Base-by-base conservation (phyloP, 2,329 filamentous ascomycete species). In the Remersonia thermophila region DNA sequence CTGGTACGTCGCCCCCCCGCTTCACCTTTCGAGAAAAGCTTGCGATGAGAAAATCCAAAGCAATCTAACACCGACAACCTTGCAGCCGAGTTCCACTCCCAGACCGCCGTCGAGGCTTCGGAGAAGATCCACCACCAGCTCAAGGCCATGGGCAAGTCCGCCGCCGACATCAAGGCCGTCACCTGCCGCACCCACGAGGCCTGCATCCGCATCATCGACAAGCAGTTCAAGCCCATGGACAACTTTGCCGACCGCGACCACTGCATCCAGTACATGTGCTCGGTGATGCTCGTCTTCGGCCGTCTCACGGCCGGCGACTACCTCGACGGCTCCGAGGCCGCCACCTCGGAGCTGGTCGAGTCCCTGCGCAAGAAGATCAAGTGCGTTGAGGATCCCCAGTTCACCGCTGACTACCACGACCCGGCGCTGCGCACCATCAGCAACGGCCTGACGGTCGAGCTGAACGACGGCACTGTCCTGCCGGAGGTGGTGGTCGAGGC, bases 241-340 rank as follows among this genome's bases (percentile, higher is more conserved):
- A 98, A 98, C 77, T 98, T 96, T 56, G 91, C 91, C 55, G 91
- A 98, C 66, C 86, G 91, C 55, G 91, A 98, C 65, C 91, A 98
- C 74, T 98, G 91, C 67, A 89, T 98, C 50, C 91, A 96, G 69
- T 98, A 98, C 76, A 98, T 98, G 91, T 83, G 85, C 56, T 71
- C 87, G 46, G 86, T 85, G 54, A 96, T 96, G 86, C 80, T 98
- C 49, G 80, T 82, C 49, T 96, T 89, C 62, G 85, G 91, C 60
- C 86, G 91, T 48, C 81, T 98, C 45, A 83, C 87, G 52, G 89
- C 91, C 34, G 83, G 73, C 47, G 91, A 98, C 67, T 98, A 98
- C 70, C 77, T 78, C 32, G 91, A 98, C 58, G 85, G 83, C 51
- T 75, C 80, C 51, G 89, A 96, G 67, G 89, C 91, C 34, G 91